Evolutionary conservation across 768 basidiomycete genomes (phyloP), one percentile per base, ranked within the genome.

Genomic region (Dendrothele bispora): DNA sequence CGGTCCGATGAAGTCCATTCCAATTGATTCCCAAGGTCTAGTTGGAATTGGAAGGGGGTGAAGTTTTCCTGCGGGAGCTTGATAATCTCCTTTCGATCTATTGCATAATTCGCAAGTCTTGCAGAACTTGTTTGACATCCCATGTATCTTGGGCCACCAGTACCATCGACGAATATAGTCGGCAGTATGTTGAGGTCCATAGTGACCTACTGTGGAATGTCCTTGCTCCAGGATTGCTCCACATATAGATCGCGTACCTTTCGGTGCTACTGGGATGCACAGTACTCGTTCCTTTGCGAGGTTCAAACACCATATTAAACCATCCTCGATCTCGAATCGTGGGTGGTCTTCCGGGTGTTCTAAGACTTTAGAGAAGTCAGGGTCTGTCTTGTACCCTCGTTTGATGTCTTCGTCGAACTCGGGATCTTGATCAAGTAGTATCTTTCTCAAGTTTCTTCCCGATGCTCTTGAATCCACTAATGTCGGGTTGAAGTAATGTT

Each of bases 1-100:
- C 0, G 60, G 61, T 0, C 50, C 62, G 1, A 68, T 52, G 30
- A 61, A 61, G 43, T 64, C 63, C 43, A 64, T 59, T 8, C 48
- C 54, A 10, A 64, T 60, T 1, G 56, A 50, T 35, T 50, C 44
- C 62, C 61, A 64, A 2, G 61, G 58, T 12, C 43, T 2, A 0
- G 7, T 14, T 0, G 61, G 61, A 7, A 60, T 52, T 15, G 50
- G 53, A 3, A 61, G 30, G 0, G 46, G 11, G 14, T 58, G 49
- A 6, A 61, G 39, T 21, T 52, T 39, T 5, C 61, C 61, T 4
- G 25, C 11, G 4, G 61, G 60, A 0, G 10, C 7, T 22, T 42
- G 20, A 4, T 18, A 39, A 3, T 22, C 30, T n/a, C 30, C 20
- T 40, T 61, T 61, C 2, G 39, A 43, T 6, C 26, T 46, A 21